Evolutionary conservation across 2,329 filamentous ascomycete species (phyloP), one percentile per base, ranked within the genome.

Genomic region (Coleophoma crateriformis): DNA sequence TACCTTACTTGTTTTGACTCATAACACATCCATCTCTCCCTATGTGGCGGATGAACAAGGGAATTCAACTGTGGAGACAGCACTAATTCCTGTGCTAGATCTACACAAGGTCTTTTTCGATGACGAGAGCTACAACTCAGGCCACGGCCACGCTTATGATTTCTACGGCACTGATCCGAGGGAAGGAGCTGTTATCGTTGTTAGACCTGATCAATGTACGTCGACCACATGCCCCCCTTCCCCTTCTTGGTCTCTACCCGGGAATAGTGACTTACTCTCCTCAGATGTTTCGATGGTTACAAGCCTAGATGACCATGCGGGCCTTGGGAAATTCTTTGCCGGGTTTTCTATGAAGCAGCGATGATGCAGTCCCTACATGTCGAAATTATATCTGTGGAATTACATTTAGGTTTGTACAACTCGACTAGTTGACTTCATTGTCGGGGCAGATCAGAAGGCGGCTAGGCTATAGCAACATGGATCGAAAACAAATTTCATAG

Each of bases 161-260:
- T 67, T 67, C 8, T 80, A 81, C 39, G 78, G 78, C 0, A 67
- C 85, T 12, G 69, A 76, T 48, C 62, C 70, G 0, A 54, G 63
- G 5, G 50, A 62, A 33, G 76, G 77, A 0, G 74, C 71, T 0
- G 53, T 82, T 4, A 69, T 79, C 0, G 67, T 84, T 51, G 72
- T 84, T 8, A 70, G 82, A 13, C 82, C 81, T 1, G 81, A 84
- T 67, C 80, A 84, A 66, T 80, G 78, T 79, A 64, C 67, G 75
- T 65, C 38, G 13, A 6, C 43, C 10, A 35, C n/a, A 22, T 46
- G 33, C 10, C 7, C 22, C 13, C 15, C 20, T 35, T 50, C 10
- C 39, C 33, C 15, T 8, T 34, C 19, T 11, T 22, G 13, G 33
- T 38, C 19, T 27, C 43, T 22, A 14, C n/a, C n/a, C 4, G 3